phyloP scores from a whole-genome alignment of 495 filamentous ascomycete genomes.

The Amphirosellinia nigrospora region DNA sequence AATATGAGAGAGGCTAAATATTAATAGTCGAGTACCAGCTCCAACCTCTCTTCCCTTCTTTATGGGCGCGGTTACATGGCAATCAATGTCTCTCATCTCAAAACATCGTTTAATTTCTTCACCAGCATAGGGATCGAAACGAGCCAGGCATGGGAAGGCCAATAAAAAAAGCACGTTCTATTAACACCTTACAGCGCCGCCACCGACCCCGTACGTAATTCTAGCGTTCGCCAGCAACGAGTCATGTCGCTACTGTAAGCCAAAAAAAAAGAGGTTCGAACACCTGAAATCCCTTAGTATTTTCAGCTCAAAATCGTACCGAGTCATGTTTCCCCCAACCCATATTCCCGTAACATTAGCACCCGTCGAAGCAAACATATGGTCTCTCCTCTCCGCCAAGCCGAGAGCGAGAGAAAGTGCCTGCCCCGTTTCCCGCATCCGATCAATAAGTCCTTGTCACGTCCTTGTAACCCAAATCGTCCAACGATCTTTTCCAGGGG shows the following conservation, averaged over 20 bases:
- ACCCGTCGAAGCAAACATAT: background rate
- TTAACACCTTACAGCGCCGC: background rate
- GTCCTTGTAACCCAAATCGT: conserved; percentile 9
- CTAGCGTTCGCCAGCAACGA: background rate
- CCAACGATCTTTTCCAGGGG: conserved; percentile 12
- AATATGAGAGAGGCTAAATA: background rate
- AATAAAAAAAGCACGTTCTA: background rate
- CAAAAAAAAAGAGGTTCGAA: background rate
- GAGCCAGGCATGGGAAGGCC: no score
- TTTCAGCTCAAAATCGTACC: background rate
- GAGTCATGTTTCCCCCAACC: conserved; percentile 10
- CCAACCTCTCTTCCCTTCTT: no score
- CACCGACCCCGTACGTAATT: background rate
- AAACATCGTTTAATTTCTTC: background rate
- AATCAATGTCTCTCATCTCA: background rate
- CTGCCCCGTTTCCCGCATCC: background rate
- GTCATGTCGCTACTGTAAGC: background rate
- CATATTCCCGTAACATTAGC: background rate
- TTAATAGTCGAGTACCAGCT: background rate
- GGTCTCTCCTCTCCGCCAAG: background rate
- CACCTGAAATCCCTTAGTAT: background rate
- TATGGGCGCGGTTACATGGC: background rate
- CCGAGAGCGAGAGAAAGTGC: background rate
- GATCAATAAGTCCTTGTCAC: conserved; percentile 16
- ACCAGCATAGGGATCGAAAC: background rate